A percentile compares a stretch with the other conserved stretches of the same genome.
phyloP scores from a whole-genome alignment of 2,329 filamentous ascomycete species.

The Epicoccum nigrum region DNA sequence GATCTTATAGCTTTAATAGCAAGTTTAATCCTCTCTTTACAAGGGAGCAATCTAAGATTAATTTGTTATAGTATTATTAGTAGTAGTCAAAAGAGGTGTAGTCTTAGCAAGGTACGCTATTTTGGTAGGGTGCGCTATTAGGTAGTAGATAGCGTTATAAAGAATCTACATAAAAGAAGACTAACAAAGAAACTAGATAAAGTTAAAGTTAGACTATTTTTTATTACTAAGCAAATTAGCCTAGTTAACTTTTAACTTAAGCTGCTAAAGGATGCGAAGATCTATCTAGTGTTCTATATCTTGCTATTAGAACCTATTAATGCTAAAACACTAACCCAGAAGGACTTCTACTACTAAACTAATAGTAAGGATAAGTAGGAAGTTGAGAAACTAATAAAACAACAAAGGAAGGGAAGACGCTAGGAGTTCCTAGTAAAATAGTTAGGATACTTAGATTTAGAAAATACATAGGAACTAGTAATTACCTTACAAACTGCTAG shows the following conservation, averaged over 20 bases:
- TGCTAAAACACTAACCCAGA: background rate
- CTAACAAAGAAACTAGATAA: background rate
- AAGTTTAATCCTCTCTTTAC: background rate
- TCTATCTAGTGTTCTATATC: background rate
- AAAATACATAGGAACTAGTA: background rate
- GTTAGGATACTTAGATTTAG: background rate
- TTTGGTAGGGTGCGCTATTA: too few species aligned
- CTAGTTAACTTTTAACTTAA: background rate
- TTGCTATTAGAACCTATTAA: background rate
- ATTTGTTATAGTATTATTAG: background rate
- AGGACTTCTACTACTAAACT: background rate
- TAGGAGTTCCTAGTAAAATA: background rate
- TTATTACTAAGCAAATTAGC: background rate
- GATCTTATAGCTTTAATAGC: too few species aligned
- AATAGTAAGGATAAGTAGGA: background rate
- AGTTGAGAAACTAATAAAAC: background rate
- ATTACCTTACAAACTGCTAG: background rate
- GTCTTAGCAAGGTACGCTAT: too few species aligned
- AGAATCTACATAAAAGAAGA: background rate
- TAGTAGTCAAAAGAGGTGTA: background rate
- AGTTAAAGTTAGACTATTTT: background rate
- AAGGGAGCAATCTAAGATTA: background rate
- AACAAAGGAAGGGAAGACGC: background rate
- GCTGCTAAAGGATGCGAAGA: background rate
- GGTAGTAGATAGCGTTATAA: background rate